phyloP scores from a whole-genome alignment of 192 early-diverging fungal genomes.

The Entomortierella parvispora region DNA sequence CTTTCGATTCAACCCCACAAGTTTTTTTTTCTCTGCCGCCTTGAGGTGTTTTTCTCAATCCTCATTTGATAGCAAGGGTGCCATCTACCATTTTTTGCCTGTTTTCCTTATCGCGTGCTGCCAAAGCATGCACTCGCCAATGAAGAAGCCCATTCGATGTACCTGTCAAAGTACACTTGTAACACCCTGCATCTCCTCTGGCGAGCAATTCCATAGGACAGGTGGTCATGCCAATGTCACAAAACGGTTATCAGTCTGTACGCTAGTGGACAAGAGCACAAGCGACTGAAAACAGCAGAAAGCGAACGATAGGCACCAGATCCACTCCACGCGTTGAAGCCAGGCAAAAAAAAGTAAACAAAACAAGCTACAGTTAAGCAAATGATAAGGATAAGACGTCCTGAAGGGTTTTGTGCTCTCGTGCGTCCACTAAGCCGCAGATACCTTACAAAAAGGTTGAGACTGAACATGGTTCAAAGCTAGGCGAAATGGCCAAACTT shows the following conservation, averaged over 20 bases:
- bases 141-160: no score
- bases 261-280: conserved; percentile 11
- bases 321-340: conserved; percentile 1
- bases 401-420: conserved; percentile 14
- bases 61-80: conserved; percentile 3
- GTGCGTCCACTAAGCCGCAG: conserved; percentile 15
- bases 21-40: conserved; percentile 13
- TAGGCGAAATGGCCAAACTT: conserved; percentile 21
- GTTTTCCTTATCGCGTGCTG: conserved; percentile 9
- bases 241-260: conserved; percentile 9
- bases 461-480: conserved; percentile 23
- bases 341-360: conserved; percentile 11
- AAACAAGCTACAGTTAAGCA: conserved; percentile 9
- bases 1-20: neutral
- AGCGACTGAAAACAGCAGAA: conserved; percentile 9
- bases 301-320: neutral
- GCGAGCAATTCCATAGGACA: conserved; percentile 16
- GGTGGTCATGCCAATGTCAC: neutral
- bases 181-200: no score
- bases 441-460: conserved; percentile 20
- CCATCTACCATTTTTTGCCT: neutral
- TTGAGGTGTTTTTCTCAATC: no score
- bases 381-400: conserved; percentile 5
- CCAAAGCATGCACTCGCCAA: conserved; percentile 1
- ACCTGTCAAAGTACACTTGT: no score